Percentiles rank a stretch among this genome's conserved stretches.
Evolutionary conservation across 306 rosid species (phyloP).

Genomic region (Casuarina cunninghamiana): DNA sequence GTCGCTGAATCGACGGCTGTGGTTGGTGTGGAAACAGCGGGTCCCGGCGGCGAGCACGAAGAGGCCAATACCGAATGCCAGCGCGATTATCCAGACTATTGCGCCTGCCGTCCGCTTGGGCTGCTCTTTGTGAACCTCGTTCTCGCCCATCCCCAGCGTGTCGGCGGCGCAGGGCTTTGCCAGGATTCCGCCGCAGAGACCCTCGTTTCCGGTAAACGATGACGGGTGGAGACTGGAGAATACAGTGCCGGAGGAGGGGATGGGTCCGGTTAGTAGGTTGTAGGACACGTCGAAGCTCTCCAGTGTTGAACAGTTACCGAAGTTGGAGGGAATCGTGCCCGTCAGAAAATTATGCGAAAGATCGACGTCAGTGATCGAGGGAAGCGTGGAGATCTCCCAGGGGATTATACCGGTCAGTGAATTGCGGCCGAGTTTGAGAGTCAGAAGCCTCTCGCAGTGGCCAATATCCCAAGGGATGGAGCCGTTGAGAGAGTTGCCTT

Average conservation of each 20-base stretch:
- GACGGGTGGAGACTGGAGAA: slow-evolving; percentile 71
- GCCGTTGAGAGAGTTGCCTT: slow-evolving; percentile 55
- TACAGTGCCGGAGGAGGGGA: slow-evolving; percentile 61
- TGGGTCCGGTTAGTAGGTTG: slow-evolving; percentile 74
- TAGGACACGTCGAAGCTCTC: slow-evolving; percentile 75
- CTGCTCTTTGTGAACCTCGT: slow-evolving; percentile 38
- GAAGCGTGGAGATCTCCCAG: slow-evolving; percentile 81
- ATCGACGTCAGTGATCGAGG: slow-evolving; percentile 77
- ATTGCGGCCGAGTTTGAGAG: slow-evolving; percentile 63
- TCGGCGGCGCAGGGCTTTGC: slow-evolving; percentile 62
- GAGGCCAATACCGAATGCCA: slow-evolving; percentile 85
- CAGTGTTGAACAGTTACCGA: slow-evolving; percentile 69
- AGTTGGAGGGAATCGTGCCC: slow-evolving; percentile 80
- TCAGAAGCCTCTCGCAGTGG: slow-evolving; percentile 68
- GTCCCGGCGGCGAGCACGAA: slow-evolving; percentile 83
- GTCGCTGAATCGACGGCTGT: slow-evolving; percentile 43
- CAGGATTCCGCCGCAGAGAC: slow-evolving; percentile 65
- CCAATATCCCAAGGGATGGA: slow-evolving; percentile 83
- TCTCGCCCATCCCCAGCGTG: slow-evolving; percentile 29
- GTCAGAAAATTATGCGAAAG: slow-evolving; percentile 77
- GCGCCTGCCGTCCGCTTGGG: slow-evolving; percentile 80
- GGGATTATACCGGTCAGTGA: slow-evolving; percentile 84
- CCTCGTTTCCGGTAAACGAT: slow-evolving; percentile 74
- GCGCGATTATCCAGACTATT: slow-evolving; percentile 82
- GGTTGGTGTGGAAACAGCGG: slow-evolving; percentile 75